Percentiles rank a stretch among this genome's conserved stretches.
These are phyloP conservation scores for Chytridium lagenaria DNA, from an alignment of 371 early-diverging fungal species.

Conservation along the genomic window DNA sequence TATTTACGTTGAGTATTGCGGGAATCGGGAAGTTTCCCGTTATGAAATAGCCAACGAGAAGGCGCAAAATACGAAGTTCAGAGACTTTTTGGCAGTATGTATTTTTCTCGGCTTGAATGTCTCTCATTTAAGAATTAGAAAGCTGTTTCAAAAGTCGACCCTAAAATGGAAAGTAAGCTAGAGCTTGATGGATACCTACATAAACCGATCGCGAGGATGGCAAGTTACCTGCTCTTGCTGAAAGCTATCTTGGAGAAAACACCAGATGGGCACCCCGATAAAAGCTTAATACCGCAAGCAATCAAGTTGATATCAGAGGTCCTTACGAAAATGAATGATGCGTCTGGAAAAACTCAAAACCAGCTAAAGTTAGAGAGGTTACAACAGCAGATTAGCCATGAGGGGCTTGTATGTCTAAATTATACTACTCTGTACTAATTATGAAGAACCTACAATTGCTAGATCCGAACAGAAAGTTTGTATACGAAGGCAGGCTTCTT, in stretches of 20 bases:
- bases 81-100: slow-evolving; percentile 73
- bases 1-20: slow-evolving; percentile 87
- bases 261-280: slow-evolving; percentile 81
- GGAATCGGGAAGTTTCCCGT: slow-evolving; percentile 84
- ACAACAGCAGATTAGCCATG: slow-evolving; percentile 37
- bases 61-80: slow-evolving; percentile 68
- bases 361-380: slow-evolving; percentile 65
- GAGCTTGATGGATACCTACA: slow-evolving; percentile 33
- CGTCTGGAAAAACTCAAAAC: slow-evolving; percentile 87
- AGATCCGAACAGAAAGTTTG: slow-evolving; percentile 70
- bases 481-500: slow-evolving; percentile 82
- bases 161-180: slow-evolving; percentile 20
- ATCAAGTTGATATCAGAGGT: slow-evolving; percentile 69
- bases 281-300: slow-evolving; percentile 63
- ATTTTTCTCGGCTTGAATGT: too few relatives aligned
- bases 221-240: slow-evolving; percentile 86
- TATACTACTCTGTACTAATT: not conserved
- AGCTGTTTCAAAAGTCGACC: slow-evolving; percentile 22
- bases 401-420: slow-evolving; percentile 23
- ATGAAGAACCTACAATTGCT: slow-evolving; percentile 74
- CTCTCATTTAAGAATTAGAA: too few relatives aligned
- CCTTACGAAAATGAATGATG: slow-evolving; percentile 77
- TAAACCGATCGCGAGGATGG: slow-evolving; percentile 84
- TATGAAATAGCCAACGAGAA: slow-evolving; percentile 82
- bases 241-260: slow-evolving; percentile 86